Evolutionary conservation across 371 early-diverging fungal genomes (phyloP), one percentile per base, ranked within the genome.

Genomic region (Lichtheimia ornata): DNA sequence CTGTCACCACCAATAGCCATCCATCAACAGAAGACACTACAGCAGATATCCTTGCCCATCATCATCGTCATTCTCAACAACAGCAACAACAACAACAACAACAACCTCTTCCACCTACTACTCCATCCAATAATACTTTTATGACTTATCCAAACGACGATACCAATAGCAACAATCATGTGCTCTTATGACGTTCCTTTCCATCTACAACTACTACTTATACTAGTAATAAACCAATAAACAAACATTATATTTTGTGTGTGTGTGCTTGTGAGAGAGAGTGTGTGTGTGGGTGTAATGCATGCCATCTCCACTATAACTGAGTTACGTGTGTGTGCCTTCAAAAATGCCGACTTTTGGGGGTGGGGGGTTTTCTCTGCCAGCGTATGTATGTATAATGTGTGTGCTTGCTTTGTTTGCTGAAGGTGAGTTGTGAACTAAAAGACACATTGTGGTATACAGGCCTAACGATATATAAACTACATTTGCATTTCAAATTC

Each of bases 401-500:
- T 22, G 11, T 22, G n/a, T 0, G 5, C 7, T 5, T 22, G 22
- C 6, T 13, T 47, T 47, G n/a, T 47, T 47, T 13, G 47, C 5
- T n/a, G 47, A 22, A 18, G 47, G 47, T 47, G 47, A 47, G 47
- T 35, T 9, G 11, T 35, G 35, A 35, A 35, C 35, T 35, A 35
- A 35, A 35, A 35, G 35, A 35, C 35, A 35, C 35, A 9, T 2
- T 35, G 35, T 35, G 35, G 35, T 35, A 35, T 35, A 47, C n/a
- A 47, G 47, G 22, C 18, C 45, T 15, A 45, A 12, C n/a, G 18
- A 44, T n/a, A 14, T 52, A 24, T 22, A 12, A 28, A 22, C 59
- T 50, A 71, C 67, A 71, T 53, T 51, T 71, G 71, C 50, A 71
- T 43, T 18, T 71, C 71, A 64, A 64, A 71, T 12, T 71, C 71